A percentile compares a stretch with the other conserved stretches of the same genome.
phyloP scores from a whole-genome alignment of 1,284 basidiomycete species.

The Ganoderma leucocontextum region DNA sequence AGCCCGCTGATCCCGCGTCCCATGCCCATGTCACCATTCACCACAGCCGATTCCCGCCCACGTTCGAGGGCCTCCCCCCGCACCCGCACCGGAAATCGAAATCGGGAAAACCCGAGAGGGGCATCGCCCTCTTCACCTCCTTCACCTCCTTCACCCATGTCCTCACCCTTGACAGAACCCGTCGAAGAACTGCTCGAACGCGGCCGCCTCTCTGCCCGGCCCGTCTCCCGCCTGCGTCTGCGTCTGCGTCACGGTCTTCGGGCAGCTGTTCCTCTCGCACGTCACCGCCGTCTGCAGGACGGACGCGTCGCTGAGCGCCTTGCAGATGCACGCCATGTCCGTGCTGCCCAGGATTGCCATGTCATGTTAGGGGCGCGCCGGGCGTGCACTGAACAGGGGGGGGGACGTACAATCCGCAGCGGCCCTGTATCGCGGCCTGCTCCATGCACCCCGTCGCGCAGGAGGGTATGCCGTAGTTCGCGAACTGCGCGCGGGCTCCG shows the following conservation, averaged over 20 bases:
- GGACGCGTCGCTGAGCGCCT: not conserved
- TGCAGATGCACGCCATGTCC: slow-evolving; percentile 1
- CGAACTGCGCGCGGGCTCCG: not conserved
- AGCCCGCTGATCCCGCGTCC: too few relatives aligned
- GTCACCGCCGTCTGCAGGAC: not conserved
- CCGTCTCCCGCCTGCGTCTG: not conserved
- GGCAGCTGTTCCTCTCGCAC: not conserved
- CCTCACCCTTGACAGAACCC: too few relatives aligned
- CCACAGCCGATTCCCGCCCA: too few relatives aligned
- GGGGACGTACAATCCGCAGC: not conserved
- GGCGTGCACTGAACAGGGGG: not conserved
- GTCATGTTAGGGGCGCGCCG: too few relatives aligned
- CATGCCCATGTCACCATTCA: too few relatives aligned
- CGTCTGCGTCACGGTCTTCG: not conserved
- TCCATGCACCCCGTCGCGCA: not conserved
- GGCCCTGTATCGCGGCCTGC: not conserved
- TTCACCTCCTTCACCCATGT: too few relatives aligned
- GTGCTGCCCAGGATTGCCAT: not conserved
- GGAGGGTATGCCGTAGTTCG: not conserved
- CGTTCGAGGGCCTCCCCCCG: too few relatives aligned
- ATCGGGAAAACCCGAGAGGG: too few relatives aligned
- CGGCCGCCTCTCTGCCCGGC: not conserved
- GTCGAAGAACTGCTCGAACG: not conserved
- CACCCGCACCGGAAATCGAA: too few relatives aligned
- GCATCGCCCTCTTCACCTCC: too few relatives aligned